phyloP scores from a whole-genome alignment of 2,329 filamentous ascomycete genomes.

The Cladophialophora exuberans region DNA sequence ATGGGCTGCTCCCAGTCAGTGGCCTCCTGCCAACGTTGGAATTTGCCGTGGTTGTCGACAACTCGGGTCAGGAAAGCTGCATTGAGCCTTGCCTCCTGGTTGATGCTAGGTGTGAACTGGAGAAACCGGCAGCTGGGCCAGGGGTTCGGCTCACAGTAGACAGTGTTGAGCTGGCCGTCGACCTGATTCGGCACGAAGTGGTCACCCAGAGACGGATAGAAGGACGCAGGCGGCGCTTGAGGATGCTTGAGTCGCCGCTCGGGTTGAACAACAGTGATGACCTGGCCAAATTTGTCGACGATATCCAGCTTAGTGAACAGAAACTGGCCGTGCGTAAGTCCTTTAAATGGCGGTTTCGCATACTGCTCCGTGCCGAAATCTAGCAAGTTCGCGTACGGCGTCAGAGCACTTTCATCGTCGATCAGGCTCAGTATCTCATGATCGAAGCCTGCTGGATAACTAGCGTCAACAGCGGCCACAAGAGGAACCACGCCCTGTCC shows the following conservation, averaged over 20 bases:
- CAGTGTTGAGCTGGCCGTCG: constrained; percentile 34
- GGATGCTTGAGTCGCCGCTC: not conserved
- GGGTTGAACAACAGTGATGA: constrained; percentile 31
- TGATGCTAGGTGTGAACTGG: constrained; percentile 46
- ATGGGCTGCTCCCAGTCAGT: constrained; percentile 22
- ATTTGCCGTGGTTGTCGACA: too few relatives aligned
- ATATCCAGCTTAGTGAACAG: constrained; percentile 52
- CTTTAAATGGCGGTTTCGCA: constrained; percentile 49
- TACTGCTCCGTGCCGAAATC: constrained; percentile 30
- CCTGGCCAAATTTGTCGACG: constrained; percentile 56
- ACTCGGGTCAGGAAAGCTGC: constrained; percentile 30
- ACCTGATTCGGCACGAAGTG: constrained; percentile 38
- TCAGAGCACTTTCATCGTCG: constrained; percentile 37
- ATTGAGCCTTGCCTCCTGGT: constrained; percentile 36
- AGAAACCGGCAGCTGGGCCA: constrained; percentile 39
- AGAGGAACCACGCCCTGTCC: not conserved
- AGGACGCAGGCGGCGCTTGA: constrained; percentile 36
- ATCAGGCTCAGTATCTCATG: constrained; percentile 33
- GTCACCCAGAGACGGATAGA: not conserved
- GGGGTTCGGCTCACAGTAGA: not conserved
- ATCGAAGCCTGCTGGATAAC: not conserved
- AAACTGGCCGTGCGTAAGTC: constrained; percentile 54
- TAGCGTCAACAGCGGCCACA: constrained; percentile 29
- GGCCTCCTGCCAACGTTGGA: too few relatives aligned
- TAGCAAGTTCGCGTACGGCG: constrained; percentile 42